phyloP scores from a whole-genome alignment of 1,139 yeast species.

The Kodamaea sp. region DNA sequence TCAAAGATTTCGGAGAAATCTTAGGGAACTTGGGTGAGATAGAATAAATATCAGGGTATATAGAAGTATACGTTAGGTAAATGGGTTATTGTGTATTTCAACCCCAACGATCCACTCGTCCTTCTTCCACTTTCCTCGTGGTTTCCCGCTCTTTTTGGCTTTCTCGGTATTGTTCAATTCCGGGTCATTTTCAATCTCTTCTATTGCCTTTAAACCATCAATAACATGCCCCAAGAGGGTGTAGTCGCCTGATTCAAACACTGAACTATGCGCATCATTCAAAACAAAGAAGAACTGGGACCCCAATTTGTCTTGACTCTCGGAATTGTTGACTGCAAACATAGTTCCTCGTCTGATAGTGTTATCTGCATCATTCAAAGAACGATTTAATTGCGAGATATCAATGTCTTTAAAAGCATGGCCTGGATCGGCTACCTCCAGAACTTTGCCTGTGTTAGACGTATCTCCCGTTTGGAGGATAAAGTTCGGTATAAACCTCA shows the following conservation, averaged over 20 bases:
- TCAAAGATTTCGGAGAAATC: constrained; percentile 48
- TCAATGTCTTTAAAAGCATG: constrained; percentile 3
- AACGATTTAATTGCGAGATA: background rate
- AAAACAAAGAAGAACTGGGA: constrained; percentile 27
- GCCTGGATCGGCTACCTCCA: constrained; percentile 9
- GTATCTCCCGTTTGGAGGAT: constrained; percentile 55
- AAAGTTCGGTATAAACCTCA: constrained; percentile 45
- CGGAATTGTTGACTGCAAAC: constrained; percentile 16
- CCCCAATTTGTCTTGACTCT: constrained; percentile 14
- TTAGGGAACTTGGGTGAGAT: constrained; percentile 44
- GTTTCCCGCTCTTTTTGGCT: constrained; percentile 21
- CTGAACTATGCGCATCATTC: constrained; percentile 14
- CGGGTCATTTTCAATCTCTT: constrained; percentile 14
- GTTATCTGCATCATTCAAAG: background rate
- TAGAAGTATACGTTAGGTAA: constrained; percentile 10
- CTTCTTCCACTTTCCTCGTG: constrained; percentile 23
- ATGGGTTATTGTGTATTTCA: constrained; percentile 23
- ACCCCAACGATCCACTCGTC: constrained; percentile 20
- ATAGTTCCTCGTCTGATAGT: constrained; percentile 18
- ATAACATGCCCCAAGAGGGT: constrained; percentile 21
- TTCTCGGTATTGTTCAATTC: constrained; percentile 11
- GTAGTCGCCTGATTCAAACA: constrained; percentile 15
- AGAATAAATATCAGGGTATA: constrained; percentile 17
- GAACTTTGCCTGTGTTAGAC: constrained; percentile 44
- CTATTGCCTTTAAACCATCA: constrained; percentile 22